Evolutionary conservation across 2,329 filamentous ascomycete species (phyloP).

Genomic region (Penicillium sp.): DNA sequence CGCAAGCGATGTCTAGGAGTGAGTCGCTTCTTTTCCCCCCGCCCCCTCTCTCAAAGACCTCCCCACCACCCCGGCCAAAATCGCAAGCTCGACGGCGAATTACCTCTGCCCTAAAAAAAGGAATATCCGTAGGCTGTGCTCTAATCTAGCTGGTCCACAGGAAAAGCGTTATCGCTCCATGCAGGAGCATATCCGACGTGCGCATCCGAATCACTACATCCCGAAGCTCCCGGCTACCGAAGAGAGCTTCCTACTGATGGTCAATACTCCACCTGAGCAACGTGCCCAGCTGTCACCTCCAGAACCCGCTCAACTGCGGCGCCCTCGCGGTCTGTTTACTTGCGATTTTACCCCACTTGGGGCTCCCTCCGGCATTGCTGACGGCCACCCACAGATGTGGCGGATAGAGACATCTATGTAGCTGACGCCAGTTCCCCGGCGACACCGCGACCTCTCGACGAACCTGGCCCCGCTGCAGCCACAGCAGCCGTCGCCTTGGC

Average conservation of each 20-base stretch:
- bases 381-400: constrained; percentile 47
- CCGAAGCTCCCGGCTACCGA: constrained; percentile 96
- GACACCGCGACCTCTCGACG: constrained; percentile 64
- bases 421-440: constrained; percentile 63
- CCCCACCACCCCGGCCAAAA: background rate
- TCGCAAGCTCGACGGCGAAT: constrained; percentile 1
- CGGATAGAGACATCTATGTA: constrained; percentile 62
- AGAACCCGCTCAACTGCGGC: constrained; percentile 33
- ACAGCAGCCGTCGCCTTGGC: constrained; percentile 82
- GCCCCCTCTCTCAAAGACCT: background rate
- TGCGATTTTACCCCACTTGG: constrained; percentile 1
- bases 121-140: background rate
- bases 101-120: constrained; percentile 7
- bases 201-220: constrained; percentile 95
- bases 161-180: constrained; percentile 96
- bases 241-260: constrained; percentile 96
- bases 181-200: constrained; percentile 97
- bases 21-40: constrained; percentile 49
- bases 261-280: constrained; percentile 78
- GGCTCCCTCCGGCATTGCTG: constrained; percentile 8
- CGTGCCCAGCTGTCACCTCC: constrained; percentile 52
- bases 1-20: constrained; percentile 97
- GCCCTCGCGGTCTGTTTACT: constrained; percentile 36
- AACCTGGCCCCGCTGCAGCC: constrained; percentile 62
- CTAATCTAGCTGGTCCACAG: constrained; percentile 45